These are phyloP conservation scores for Clitopilus hobsonii DNA, from an alignment of 768 basidiomycete genomes.

Conservation along the genomic window DNA sequence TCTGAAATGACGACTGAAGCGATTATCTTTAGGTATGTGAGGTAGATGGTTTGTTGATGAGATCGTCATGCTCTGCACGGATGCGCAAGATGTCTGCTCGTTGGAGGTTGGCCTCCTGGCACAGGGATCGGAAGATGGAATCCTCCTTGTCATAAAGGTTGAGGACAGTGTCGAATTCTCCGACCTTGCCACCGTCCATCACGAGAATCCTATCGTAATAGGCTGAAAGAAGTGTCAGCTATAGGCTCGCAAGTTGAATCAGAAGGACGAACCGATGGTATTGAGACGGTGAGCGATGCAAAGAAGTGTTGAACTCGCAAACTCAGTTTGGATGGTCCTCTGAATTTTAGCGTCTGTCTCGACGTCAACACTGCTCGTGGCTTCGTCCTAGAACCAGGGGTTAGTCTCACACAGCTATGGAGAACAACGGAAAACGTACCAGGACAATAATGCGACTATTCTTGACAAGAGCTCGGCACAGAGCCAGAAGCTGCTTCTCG, in stretches of 20 bases:
- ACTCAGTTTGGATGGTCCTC: constrained; percentile 59
- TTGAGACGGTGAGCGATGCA: constrained; percentile 58
- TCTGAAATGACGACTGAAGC: too few species aligned
- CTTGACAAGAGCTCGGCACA: constrained; percentile 60
- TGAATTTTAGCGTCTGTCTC: constrained; percentile 62
- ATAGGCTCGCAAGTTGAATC: constrained; percentile 1
- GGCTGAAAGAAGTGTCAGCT: constrained; percentile 21
- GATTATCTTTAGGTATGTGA: background rate
- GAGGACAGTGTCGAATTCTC: constrained; percentile 72
- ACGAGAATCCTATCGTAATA: constrained; percentile 70
- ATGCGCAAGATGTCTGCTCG: constrained; percentile 55
- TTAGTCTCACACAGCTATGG: background rate
- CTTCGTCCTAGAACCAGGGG: constrained; percentile 47
- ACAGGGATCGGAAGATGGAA: constrained; percentile 69
- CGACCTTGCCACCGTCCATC: constrained; percentile 64
- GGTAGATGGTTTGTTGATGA: background rate
- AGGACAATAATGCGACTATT: constrained; percentile 55
- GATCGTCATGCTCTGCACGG: constrained; percentile 23
- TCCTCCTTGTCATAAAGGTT: constrained; percentile 54
- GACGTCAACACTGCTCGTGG: constrained; percentile 56
- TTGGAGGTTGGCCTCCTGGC: constrained; percentile 57
- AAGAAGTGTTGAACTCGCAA: constrained; percentile 45
- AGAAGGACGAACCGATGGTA: constrained; percentile 40
- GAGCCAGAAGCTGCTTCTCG: constrained; percentile 60
- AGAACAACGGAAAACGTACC: constrained; percentile 24